These are phyloP conservation scores for Fraxinus latifolia DNA, from an alignment of 305 asterid species.

Conservation along the genomic window DNA sequence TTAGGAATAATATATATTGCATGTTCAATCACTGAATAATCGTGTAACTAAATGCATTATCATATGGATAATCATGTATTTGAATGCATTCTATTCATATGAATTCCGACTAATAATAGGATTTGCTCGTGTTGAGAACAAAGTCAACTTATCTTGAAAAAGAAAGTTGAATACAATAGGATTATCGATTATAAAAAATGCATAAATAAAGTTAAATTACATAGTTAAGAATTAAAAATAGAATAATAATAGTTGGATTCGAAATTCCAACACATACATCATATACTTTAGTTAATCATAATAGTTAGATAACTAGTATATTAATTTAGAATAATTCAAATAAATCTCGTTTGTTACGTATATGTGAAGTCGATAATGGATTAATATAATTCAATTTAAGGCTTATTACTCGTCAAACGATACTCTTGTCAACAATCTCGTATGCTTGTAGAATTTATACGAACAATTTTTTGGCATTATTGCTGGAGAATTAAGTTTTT, in stretches of 20 bases:
- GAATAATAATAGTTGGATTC: background rate
- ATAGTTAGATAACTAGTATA: background rate
- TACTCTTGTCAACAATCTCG: background rate
- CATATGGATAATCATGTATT: background rate
- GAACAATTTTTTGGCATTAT: background rate
- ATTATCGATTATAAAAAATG: background rate
- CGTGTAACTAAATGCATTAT: too few relatives aligned
- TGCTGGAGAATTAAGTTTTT: too few relatives aligned
- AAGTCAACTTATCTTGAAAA: too few relatives aligned
- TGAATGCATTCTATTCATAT: background rate
- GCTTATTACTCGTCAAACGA: background rate
- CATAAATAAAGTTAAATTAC: background rate
- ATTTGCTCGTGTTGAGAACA: too few relatives aligned
- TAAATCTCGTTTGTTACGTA: background rate
- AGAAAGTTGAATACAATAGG: background rate
- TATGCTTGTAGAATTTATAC: background rate
- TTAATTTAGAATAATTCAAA: background rate
- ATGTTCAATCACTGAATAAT: too few relatives aligned
- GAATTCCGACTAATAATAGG: too few relatives aligned
- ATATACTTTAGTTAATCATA: background rate
- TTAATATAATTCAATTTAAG: too few relatives aligned
- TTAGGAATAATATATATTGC: background rate
- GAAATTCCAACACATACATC: background rate
- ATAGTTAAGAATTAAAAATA: background rate
- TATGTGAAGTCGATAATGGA: too few relatives aligned